Evolutionary conservation across 2,329 filamentous ascomycete genomes (phyloP).

Genomic region (Trichoderma oligosporum): DNA sequence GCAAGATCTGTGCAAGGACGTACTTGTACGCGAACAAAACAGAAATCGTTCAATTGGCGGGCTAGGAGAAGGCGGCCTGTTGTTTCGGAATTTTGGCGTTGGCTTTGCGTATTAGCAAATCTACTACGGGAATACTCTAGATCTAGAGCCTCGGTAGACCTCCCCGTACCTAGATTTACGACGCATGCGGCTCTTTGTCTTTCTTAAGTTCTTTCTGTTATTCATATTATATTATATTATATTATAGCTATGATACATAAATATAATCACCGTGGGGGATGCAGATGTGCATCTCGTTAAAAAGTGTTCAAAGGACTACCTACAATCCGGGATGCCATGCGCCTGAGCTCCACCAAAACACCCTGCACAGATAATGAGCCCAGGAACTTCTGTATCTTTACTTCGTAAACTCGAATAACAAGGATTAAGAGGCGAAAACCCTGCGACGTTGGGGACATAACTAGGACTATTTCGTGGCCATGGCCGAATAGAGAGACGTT

Average conservation of each 20-base stretch:
- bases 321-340: neutral
- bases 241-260: neutral
- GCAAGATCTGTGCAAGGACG: neutral
- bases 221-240: neutral
- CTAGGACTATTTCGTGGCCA: neutral
- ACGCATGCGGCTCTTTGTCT: neutral
- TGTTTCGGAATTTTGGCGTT: neutral
- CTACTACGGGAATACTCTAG: neutral
- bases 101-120: neutral
- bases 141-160: conserved; percentile 12
- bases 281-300: neutral
- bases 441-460: conserved; percentile 2
- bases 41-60: neutral
- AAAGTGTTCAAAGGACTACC: neutral
- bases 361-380: neutral
- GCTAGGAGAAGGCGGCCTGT: neutral
- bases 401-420: conserved; percentile 2
- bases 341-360: conserved; percentile 10
- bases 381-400: conserved; percentile 12
- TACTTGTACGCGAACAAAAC: neutral
- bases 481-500: conserved; percentile 1
- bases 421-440: neutral
- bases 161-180: neutral
- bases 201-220: neutral
- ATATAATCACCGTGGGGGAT: neutral